Percentiles rank a stretch among this genome's conserved stretches.
phyloP scores from a whole-genome alignment of 2,329 filamentous ascomycete species.

The Ophiostoma quercus region DNA sequence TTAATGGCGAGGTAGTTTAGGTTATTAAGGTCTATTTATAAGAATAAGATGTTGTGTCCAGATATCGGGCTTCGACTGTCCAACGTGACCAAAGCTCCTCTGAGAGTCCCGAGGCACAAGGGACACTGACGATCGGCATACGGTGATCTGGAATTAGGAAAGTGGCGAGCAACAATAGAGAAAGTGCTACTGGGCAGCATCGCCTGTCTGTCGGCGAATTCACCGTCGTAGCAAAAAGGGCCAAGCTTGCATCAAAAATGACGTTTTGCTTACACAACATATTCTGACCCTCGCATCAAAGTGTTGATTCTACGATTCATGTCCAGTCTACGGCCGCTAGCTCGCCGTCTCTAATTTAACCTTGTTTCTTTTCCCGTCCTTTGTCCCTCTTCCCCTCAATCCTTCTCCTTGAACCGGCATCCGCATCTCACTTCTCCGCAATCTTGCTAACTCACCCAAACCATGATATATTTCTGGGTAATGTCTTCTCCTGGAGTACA shows the following conservation, averaged over 20 bases:
- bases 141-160: not conserved
- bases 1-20: not conserved
- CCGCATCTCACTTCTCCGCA: not conserved
- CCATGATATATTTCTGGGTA: not conserved
- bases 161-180: not conserved
- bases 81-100: not conserved
- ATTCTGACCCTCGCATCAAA: not conserved
- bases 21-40: not conserved
- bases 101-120: not conserved
- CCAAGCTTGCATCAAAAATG: not conserved
- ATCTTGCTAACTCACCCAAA: not conserved
- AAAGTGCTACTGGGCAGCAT: not conserved
- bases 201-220: not conserved
- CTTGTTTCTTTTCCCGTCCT: conserved; percentile 2
- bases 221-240: not conserved
- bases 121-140: not conserved
- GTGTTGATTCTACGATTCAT: not conserved
- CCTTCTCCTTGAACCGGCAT: not conserved
- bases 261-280: not conserved
- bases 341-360: not conserved
- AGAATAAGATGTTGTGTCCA: not conserved
- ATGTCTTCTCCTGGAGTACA: not conserved
- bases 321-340: not conserved
- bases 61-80: not conserved
- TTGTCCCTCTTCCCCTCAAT: conserved; percentile 4